These are phyloP conservation scores for Saccharomyces uvarum DNA, from an alignment of 1,139 yeast species.

Conservation along the genomic window DNA sequence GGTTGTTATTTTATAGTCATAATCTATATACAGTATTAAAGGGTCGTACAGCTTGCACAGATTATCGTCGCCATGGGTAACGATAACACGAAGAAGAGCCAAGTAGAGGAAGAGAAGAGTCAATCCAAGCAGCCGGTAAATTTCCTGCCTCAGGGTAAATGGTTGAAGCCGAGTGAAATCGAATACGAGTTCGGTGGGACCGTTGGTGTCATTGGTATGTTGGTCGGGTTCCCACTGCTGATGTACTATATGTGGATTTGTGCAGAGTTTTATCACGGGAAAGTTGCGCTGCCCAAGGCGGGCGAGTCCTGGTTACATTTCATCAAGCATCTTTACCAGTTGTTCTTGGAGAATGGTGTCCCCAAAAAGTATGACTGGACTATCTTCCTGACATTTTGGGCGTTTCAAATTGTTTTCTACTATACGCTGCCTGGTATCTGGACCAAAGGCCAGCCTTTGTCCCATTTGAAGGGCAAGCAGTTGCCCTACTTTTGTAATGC, in stretches of 20 bases:
- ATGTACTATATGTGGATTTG: constrained; percentile 98
- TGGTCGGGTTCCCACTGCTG: constrained; percentile 81
- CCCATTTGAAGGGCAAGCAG: constrained; percentile 69
- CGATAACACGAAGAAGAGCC: background rate
- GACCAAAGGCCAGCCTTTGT: constrained; percentile 90
- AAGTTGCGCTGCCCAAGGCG: constrained; percentile 57
- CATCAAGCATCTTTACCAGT: constrained; percentile 35
- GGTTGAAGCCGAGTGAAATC: constrained; percentile 36
- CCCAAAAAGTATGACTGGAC: constrained; percentile 65
- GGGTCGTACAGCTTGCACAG: background rate
- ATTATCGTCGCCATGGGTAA: background rate
- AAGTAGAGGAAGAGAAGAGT: background rate
- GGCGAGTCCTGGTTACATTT: constrained; percentile 58
- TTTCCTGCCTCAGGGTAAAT: constrained; percentile 33
- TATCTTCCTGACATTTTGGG: constrained; percentile 61
- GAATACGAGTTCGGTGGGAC: constrained; percentile 95
- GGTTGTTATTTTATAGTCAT: too few relatives aligned
- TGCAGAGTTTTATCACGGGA: constrained; percentile 70
- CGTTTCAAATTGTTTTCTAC: constrained; percentile 68
- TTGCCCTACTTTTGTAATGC: constrained; percentile 93
- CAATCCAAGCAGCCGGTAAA: constrained; percentile 4
- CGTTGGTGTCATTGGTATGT: constrained; percentile 86
- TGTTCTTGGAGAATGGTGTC: constrained; percentile 48
- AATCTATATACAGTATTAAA: too few relatives aligned
- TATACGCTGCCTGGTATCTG: constrained; percentile 88